These are phyloP conservation scores for Sporothrix luriei DNA, from an alignment of 2,329 filamentous ascomycete genomes.

Conservation along the genomic window DNA sequence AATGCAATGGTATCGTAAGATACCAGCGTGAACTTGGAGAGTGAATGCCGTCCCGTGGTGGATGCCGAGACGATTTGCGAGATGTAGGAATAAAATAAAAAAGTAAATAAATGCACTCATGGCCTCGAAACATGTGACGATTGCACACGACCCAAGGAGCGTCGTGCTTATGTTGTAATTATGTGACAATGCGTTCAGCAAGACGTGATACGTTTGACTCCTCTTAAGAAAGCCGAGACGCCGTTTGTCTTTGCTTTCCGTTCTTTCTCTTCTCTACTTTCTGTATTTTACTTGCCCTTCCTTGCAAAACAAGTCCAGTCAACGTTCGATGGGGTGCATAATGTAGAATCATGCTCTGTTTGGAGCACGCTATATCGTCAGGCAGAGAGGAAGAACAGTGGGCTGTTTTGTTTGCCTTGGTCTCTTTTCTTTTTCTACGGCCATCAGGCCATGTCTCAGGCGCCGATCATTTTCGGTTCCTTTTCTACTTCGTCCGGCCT, in stretches of 20 bases:
- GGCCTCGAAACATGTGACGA: background rate
- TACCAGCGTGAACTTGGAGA: background rate
- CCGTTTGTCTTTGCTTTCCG: background rate
- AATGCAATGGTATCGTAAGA: conserved; percentile 14
- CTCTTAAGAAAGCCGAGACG: conserved; percentile 3
- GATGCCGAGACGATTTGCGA: conserved; percentile 1
- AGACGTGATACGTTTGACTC: no score
- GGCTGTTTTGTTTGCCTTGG: no score
- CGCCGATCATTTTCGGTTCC: background rate
- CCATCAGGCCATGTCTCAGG: conserved; percentile 19
- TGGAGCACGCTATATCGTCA: no score
- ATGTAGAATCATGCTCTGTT: conserved; percentile 3
- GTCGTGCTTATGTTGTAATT: no score
- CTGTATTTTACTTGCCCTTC: background rate
- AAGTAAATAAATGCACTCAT: background rate
- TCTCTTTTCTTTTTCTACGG: background rate
- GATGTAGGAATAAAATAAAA: background rate
- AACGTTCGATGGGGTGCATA: conserved; percentile 12
- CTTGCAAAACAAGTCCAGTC: background rate
- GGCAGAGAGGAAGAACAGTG: background rate
- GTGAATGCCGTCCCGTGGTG: background rate
- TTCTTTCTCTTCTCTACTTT: background rate
- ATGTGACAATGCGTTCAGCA: background rate
- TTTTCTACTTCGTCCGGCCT: background rate
- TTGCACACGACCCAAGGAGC: background rate